phyloP scores from a whole-genome alignment of 2,329 filamentous ascomycete species.

The Pyricularia grisea region DNA sequence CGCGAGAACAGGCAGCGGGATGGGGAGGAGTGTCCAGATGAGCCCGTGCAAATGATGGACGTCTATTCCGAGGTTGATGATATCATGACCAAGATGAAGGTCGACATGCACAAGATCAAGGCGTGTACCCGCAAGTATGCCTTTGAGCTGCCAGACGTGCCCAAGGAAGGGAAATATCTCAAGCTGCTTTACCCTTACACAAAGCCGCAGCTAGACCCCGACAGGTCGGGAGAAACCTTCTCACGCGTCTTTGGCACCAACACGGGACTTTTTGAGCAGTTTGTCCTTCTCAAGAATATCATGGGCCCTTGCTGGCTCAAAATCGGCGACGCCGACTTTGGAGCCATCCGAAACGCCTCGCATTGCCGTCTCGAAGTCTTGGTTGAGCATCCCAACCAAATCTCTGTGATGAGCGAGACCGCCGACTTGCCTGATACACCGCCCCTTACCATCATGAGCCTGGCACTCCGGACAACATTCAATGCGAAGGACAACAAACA shows the following conservation, averaged over 20 bases:
- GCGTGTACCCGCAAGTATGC: constrained; percentile 84
- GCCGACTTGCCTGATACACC: constrained; percentile 70
- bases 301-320: constrained; percentile 98
- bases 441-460: constrained; percentile 90
- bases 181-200: constrained; percentile 95
- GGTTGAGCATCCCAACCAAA: constrained; percentile 66
- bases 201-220: constrained; percentile 64
- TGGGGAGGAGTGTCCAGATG: constrained; percentile 55
- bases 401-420: constrained; percentile 64
- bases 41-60: constrained; percentile 77
- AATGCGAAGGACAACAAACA: constrained; percentile 93
- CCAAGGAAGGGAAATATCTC: constrained; percentile 82
- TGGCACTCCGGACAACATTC: constrained; percentile 78
- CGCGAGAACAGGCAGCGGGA: constrained; percentile 46
- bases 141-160: constrained; percentile 81
- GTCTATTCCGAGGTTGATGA: constrained; percentile 85
- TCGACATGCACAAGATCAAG: constrained; percentile 91
- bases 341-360: constrained; percentile 79
- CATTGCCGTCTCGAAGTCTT: constrained; percentile 94
- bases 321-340: constrained; percentile 78
- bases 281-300: constrained; percentile 96
- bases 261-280: constrained; percentile 92
- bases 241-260: constrained; percentile 91
- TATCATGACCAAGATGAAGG: constrained; percentile 79
- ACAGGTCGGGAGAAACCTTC: constrained; percentile 74